Base-by-base conservation (phyloP, 2,329 filamentous ascomycete genomes). In the Pleoardoris graminearum region DNA sequence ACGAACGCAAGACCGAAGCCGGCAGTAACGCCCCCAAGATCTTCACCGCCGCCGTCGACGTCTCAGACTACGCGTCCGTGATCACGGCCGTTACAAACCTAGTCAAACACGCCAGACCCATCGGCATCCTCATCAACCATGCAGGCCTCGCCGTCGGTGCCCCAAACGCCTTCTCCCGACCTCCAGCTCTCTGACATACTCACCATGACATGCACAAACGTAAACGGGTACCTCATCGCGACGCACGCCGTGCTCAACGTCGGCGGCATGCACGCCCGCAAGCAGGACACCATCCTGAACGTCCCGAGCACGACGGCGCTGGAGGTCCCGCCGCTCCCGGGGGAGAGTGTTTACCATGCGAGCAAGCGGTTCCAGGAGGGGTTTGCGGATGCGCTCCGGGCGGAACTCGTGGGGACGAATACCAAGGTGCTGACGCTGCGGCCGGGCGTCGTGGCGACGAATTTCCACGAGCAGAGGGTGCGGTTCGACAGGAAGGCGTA, bases 321-420 rank as follows among this genome's bases (percentile, higher is more conserved):
- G 0, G 79, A 80, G 52, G 73, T 74, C 0, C 79, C 79, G 0
- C 79, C 79, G 0, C 81, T 81, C 45, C 67, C 75, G 0, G 78
- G 79, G 11, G 79, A 81, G 56, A 74, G 77, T 0, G 77, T 82
- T 7, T 79, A 80, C 48, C 78, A 80, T 52, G 70, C 77, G 4
- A 75, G 68, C 54, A 80, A 80, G 56, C 77, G 78, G 0, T 70
- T 67, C 3, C 77, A 79, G 46, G 79, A 82, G 49, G 79, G 66
- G 0, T 81, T 82, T 54, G 77, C 76, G 0, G 80, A 82, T 49
- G 72, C 73, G 1, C 68, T 82, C 8, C 67, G 79, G 0, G 79
- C 72, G 16, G 81, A 83, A 61, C 60, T 80, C 7, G 63, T 56
- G 19, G 76, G 72, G 3, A 79, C 77, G 0, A 74, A 79, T 54